Base-by-base conservation (phyloP, 352 stramenopile genomes). In the Peronospora destructor region DNA sequence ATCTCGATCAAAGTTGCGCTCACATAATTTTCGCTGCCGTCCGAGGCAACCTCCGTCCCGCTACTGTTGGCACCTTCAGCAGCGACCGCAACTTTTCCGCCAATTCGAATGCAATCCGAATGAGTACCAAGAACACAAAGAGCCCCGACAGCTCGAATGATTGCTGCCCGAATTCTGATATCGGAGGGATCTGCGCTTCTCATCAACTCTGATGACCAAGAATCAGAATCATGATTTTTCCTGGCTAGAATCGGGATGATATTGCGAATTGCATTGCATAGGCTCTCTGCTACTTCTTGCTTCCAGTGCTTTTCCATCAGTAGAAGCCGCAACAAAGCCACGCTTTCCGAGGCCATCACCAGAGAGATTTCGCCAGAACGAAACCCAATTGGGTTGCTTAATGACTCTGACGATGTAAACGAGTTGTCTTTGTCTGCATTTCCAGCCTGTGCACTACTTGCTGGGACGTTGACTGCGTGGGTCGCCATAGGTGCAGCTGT, bases 91-190 rank as follows among this genome's bases (percentile, higher is more conserved):
- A 94, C 73, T 54, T 78, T 83, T 2, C 84, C 84, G 16, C 84
- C 84, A 45, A 94, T 72, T 17, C 84, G 77, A 38, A 94, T 67
- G 26, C 81, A 92, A 58, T 94, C 84, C 0, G 80, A 84, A 53
- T 94, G 80, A 2, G 81, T 90, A 2, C 84, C 79, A 26, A 94
- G 51, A 8, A 94, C 81, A 68, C 76, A 92, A 0, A 94, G 59
- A 39, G 84, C 81, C 6, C 81, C 81, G 2, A 91, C 79, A 34
- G 81, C 84, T 48, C 84, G 79, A 51, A 87, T 74, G 42, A 94
- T 88, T 13, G 82, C 72, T 2, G 80, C 66, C 25, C 77, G 70
- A 7, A 86, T 56, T 0, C 83, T 73, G 36, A 94, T 76, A 47
- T 91, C 68, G 0, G 75, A 88, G 7, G 68, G 50, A 17, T 68